These are phyloP conservation scores for Alternaria incomplexa DNA, from an alignment of 2,329 filamentous ascomycete species.

Conservation along the genomic window DNA sequence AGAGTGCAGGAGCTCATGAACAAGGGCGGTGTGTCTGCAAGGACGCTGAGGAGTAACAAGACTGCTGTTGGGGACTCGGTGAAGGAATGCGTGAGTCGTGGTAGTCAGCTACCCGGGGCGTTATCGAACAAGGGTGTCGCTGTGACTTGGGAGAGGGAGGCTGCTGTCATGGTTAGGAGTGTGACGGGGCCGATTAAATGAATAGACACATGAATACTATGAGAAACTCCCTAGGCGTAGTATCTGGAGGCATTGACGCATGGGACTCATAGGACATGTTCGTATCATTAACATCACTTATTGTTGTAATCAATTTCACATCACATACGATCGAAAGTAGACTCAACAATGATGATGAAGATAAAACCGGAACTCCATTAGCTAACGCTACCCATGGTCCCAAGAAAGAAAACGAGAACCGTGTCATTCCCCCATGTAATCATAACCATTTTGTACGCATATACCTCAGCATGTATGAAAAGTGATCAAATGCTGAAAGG, in stretches of 20 bases:
- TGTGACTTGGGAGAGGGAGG: slow-evolving; percentile 83
- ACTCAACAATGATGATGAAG: slow-evolving; percentile 9
- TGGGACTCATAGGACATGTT: not conserved
- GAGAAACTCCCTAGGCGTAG: not conserved
- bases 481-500: slow-evolving; percentile 26
- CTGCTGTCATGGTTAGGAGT: slow-evolving; percentile 91
- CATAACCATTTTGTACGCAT: slow-evolving; percentile 35
- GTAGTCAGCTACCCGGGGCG: slow-evolving; percentile 70
- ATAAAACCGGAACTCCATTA: slow-evolving; percentile 36
- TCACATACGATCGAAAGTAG: not conserved
- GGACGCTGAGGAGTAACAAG: slow-evolving; percentile 78
- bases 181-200: slow-evolving; percentile 63
- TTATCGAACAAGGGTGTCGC: slow-evolving; percentile 55
- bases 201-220: not conserved
- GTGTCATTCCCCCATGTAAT: slow-evolving; percentile 23
- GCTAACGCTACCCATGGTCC: slow-evolving; percentile 32
- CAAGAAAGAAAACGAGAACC: slow-evolving; percentile 17
- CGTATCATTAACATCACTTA: not conserved
- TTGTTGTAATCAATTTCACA: not conserved
- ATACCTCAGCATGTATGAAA: slow-evolving; percentile 19
- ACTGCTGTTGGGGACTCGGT: slow-evolving; percentile 78
- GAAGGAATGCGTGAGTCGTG: slow-evolving; percentile 80
- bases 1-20: slow-evolving; percentile 84
- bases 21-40: slow-evolving; percentile 81
- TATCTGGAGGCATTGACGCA: not conserved